Base-by-base conservation (phyloP, 2,329 filamentous ascomycete genomes). In the Hypoxylon sp. region DNA sequence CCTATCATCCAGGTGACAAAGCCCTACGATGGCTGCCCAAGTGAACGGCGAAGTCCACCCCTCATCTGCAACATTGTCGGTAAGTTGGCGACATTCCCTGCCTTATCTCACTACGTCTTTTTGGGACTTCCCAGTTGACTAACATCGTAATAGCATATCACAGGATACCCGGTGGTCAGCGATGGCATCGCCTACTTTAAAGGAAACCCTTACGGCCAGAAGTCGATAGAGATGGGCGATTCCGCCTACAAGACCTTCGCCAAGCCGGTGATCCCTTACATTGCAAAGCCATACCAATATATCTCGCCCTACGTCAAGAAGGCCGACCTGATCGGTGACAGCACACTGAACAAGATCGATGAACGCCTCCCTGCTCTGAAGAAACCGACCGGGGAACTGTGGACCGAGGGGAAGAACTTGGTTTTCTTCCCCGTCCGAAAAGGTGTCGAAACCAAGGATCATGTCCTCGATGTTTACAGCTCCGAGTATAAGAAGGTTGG, bases 241-340 rank as follows among this genome's bases (percentile, higher is more conserved):
- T 88, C 90, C 67, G 90, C 91, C 75, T 97, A 94, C 85, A 84
- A 89, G 78, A 90, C 87, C 71, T 86, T 97, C 76, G 91, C 91
- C 78, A 91, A 90, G 74, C 93, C 94, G 19, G 82, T 97, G 71
- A 82, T 95, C 61, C 92, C 93, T 29, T 94, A 93, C 82, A 84
- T 98, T 75, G 81, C 89, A 75, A 92, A 88, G 74, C 94, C 94
- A 37, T 95, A 94, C 84, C 86, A 88, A 77, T 96, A 93, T 79
- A 87, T 97, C 71, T 90, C 90, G 58, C 94, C 95, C 0, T 98
- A 98, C 81, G 87, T 97, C 72, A 85, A 89, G 79, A 93, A 91
- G 80, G 94, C 90, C 77, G 96, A 98, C 79, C 82, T 88, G 66
- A 82, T 97, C 58, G 92, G 91, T 72, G 90, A 94, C 80, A 85